Base-by-base conservation (phyloP, 2,329 filamentous ascomycete species). In the Aspergillus pseudoterreus region DNA sequence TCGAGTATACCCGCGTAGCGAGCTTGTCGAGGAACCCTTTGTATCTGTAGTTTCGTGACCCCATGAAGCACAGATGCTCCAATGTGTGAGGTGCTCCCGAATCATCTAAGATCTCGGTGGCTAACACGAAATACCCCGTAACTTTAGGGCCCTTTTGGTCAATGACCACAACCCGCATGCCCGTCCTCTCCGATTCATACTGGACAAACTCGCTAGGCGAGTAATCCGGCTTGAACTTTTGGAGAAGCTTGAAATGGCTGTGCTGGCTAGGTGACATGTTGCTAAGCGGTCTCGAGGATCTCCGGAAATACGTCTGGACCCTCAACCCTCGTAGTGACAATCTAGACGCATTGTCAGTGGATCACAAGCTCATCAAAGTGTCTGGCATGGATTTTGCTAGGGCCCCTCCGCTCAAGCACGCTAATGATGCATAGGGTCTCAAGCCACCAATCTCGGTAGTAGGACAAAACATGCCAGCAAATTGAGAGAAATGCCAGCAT, bases 51-150 rank as follows among this genome's bases (percentile, higher is more conserved):
- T 82, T 95, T 68, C 88, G 91, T 21, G 94, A 97, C 24, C 94
- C 94, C 86, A 92, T 91, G 67, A 92, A 92, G 57, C 89, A 78
- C 12, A 92, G 74, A 69, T 92, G 87, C 72, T 92, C 87, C n/a
- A 92, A 78, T 0, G 88, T 92, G 65, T 92, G 88, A 4, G 88
- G 94, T 12, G 94, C 88, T 38, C 94, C 94, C 10, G 92, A 97
- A 70, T 99, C 91, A 74, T 99, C 94, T 63, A 95, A 87, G 62
- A 99, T 97, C 73, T 99, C 94, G 3, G 94, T 99, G 32, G 94
- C 94, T 48, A 99, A 81, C 32, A 92, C 87, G 72, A 99, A 99
- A 73, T 95, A 96, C 32, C 94, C 94, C 60, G 89, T 87, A 55
- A 96, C 82, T 71, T 96, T 97, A n/a, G 94, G 94, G 0, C 94